Evolutionary conservation across 192 early-diverging fungal genomes (phyloP).

Genomic region (Irineochytrium annulatum): DNA sequence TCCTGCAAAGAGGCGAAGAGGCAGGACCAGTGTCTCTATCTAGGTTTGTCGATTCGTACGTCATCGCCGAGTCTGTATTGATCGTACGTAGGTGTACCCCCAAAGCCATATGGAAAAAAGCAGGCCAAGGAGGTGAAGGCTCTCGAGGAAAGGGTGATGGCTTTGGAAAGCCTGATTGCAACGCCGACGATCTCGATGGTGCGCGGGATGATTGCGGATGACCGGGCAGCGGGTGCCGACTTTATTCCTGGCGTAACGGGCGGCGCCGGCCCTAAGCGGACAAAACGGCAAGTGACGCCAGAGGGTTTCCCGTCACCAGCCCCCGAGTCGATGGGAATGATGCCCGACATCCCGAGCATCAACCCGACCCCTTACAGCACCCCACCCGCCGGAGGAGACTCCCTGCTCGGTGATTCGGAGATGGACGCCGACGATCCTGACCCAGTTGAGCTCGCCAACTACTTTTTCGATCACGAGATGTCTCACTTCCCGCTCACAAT

Average conservation of each 20-base stretch:
- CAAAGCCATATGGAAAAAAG: neutral
- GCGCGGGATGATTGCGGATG: neutral
- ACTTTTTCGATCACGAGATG: constrained; percentile 1
- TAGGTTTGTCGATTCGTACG: neutral
- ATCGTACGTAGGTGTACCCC: constrained; percentile 1
- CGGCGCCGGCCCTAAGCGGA: neutral
- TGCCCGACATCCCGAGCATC: neutral
- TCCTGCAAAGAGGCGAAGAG: neutral
- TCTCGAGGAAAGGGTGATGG: neutral
- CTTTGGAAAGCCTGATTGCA: neutral
- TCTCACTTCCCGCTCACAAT: neutral
- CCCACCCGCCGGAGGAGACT: neutral
- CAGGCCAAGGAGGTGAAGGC: neutral
- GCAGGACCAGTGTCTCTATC: neutral
- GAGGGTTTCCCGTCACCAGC: too few relatives aligned
- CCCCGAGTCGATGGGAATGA: neutral
- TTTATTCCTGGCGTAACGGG: neutral
- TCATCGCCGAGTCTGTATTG: too few relatives aligned
- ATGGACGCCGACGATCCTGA: neutral
- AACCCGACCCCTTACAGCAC: neutral
- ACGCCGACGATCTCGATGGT: neutral
- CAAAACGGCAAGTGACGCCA: neutral
- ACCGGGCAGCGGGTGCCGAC: neutral
- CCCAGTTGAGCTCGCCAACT: neutral
- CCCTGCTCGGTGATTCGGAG: neutral